These are phyloP conservation scores for Blastomyces parvus DNA, from an alignment of 2,329 filamentous ascomycete genomes.

Conservation along the genomic window DNA sequence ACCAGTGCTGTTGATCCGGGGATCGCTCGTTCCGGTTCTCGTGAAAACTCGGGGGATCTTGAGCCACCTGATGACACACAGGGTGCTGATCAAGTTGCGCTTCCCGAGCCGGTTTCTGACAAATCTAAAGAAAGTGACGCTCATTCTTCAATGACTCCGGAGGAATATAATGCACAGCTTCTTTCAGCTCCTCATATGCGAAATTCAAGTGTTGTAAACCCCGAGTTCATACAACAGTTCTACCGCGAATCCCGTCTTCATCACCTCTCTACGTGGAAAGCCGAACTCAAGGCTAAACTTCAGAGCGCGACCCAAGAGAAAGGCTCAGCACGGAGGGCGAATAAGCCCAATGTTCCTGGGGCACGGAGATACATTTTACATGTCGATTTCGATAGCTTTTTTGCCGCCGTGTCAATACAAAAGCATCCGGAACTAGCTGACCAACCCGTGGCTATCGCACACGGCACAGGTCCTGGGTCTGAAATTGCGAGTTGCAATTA, in stretches of 20 bases:
- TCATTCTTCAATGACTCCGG: slow-evolving; percentile 56
- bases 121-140: background rate
- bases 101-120: background rate
- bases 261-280: slow-evolving; percentile 94
- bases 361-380: slow-evolving; percentile 78
- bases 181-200: slow-evolving; percentile 75
- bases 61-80: background rate
- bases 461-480: slow-evolving; percentile 72
- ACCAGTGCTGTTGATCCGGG: background rate
- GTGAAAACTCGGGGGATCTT: no score
- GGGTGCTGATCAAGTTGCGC: no score
- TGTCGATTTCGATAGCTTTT: slow-evolving; percentile 97
- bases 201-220: slow-evolving; percentile 85
- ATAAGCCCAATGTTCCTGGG: slow-evolving; percentile 49
- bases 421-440: slow-evolving; percentile 63
- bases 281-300: slow-evolving; percentile 79
- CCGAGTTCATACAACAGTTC: slow-evolving; percentile 86
- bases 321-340: slow-evolving; percentile 36
- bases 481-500: slow-evolving; percentile 99
- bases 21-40: background rate
- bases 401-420: slow-evolving; percentile 82
- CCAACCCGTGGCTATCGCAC: slow-evolving; percentile 81
- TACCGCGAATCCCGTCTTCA: slow-evolving; percentile 93
- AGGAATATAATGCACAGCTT: slow-evolving; percentile 82
- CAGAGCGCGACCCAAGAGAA: slow-evolving; percentile 71